These are phyloP conservation scores for Hylodesmum podocarpum DNA, from an alignment of 306 rosid genomes.

Conservation along the genomic window DNA sequence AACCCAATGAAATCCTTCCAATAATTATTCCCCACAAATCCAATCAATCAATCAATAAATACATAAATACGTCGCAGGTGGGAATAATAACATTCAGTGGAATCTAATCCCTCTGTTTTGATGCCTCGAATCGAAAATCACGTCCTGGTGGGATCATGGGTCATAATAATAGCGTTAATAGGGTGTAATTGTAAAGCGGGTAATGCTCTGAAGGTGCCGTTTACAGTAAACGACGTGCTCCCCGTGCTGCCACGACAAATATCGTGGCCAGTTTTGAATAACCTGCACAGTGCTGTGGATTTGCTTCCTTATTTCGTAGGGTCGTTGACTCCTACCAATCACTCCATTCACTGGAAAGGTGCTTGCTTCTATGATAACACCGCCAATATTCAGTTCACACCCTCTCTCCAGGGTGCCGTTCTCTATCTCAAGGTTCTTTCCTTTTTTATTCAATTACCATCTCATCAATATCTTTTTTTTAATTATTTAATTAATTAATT, in stretches of 20 bases:
- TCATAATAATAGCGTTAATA: constrained; percentile 14
- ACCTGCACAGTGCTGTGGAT: constrained; percentile 80
- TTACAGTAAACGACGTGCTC: constrained; percentile 68
- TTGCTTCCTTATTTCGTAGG: constrained; percentile 79
- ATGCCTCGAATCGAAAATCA: neutral
- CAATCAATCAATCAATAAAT: neutral
- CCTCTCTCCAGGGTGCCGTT: constrained; percentile 61
- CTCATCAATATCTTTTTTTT: too few species aligned
- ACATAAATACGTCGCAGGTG: too few species aligned
- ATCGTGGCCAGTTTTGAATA: constrained; percentile 88
- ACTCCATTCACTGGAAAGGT: constrained; percentile 67
- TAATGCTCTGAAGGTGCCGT: constrained; percentile 60
- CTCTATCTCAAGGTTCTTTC: constrained; percentile 64
- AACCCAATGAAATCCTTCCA: neutral
- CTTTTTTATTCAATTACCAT: neutral
- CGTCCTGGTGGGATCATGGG: constrained; percentile 34
- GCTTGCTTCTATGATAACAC: constrained; percentile 72
- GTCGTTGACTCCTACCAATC: constrained; percentile 66
- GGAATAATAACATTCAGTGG: too few species aligned
- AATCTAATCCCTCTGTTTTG: neutral
- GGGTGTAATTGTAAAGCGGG: constrained; percentile 4
- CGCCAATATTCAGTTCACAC: constrained; percentile 53
- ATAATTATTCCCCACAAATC: neutral
- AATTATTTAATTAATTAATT: neutral
- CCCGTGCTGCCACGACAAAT: constrained; percentile 72